These are phyloP conservation scores for Aspergillus sparsus DNA, from an alignment of 495 filamentous ascomycete genomes.

Conservation along the genomic window DNA sequence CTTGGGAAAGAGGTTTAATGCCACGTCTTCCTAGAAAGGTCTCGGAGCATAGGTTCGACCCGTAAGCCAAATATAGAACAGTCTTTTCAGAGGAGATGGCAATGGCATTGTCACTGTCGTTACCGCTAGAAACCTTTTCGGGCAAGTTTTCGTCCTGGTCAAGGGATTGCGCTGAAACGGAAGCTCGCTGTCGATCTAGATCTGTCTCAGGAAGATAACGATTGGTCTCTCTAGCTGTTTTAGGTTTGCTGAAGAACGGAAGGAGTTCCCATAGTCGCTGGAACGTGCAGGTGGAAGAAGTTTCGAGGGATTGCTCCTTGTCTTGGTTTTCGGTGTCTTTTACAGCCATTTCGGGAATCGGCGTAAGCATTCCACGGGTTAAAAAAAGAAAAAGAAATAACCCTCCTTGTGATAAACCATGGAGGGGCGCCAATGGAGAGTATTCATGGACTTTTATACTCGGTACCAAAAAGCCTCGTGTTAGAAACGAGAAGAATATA, in stretches of 20 bases:
- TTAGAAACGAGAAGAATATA: no score
- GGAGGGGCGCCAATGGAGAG: no score
- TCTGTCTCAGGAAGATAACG: slow-evolving; percentile 16
- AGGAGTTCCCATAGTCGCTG: slow-evolving; percentile 16
- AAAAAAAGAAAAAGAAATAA: no score
- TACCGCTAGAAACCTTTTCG: slow-evolving; percentile 26
- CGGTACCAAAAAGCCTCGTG: no score
- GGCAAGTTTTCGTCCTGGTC: slow-evolving; percentile 26
- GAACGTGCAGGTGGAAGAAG: slow-evolving; percentile 8
- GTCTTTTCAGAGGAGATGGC: slow-evolving; percentile 42
- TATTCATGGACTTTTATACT: no score
- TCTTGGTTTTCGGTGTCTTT: no score
- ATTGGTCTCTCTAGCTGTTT: slow-evolving; percentile 1
- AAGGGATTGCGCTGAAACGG: slow-evolving; percentile 17
- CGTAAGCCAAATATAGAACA: slow-evolving; percentile 91
- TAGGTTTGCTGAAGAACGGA: background rate
- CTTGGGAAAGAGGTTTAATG: slow-evolving; percentile 73
- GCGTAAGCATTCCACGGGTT: no score
- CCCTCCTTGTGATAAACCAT: no score
- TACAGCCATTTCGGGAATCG: no score
- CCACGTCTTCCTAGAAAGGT: slow-evolving; percentile 75
- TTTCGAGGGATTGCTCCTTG: background rate
- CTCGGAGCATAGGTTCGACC: slow-evolving; percentile 77
- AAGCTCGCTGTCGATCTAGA: slow-evolving; percentile 15
- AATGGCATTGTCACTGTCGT: slow-evolving; percentile 23